These are phyloP conservation scores for carrot (Daucus carota) DNA, from an alignment of 129 eudicot species.

Conservation along the genomic window DNA sequence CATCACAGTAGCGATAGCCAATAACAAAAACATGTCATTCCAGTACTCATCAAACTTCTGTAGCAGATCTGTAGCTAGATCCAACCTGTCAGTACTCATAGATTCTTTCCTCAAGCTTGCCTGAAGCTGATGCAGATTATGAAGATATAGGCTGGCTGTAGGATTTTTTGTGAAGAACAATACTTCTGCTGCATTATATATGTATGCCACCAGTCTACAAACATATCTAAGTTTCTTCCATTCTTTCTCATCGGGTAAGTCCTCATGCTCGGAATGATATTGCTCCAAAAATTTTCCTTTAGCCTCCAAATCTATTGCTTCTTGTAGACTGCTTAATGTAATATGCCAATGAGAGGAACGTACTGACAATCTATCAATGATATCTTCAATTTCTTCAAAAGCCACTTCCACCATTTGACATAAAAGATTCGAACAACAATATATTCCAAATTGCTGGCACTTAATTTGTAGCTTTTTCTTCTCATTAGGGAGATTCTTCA, in stretches of 20 bases:
- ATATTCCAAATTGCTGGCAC: slow-evolving; percentile 14
- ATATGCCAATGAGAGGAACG: slow-evolving; percentile 6
- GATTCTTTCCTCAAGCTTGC: slow-evolving; percentile 10
- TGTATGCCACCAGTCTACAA: slow-evolving; percentile 17
- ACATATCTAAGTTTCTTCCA: slow-evolving; percentile 20
- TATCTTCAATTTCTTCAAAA: slow-evolving; percentile 7
- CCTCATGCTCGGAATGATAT: neutral
- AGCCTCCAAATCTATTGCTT: slow-evolving; percentile 10
- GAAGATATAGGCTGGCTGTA: slow-evolving; percentile 17
- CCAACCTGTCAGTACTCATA: slow-evolving; percentile 7
- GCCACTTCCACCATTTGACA: slow-evolving; percentile 16
- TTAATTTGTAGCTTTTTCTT: slow-evolving; percentile 3
- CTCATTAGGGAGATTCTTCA: slow-evolving; percentile 11
- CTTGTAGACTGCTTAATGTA: slow-evolving; percentile 5
- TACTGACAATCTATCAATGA: slow-evolving; percentile 13
- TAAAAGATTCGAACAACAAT: slow-evolving; percentile 15
- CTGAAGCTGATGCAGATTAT: slow-evolving; percentile 17
- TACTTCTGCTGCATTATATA: slow-evolving; percentile 8
- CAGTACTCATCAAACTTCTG: slow-evolving; percentile 15
- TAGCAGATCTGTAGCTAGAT: slow-evolving; percentile 17
- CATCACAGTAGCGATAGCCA: slow-evolving; percentile 22
- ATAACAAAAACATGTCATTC: slow-evolving; percentile 15
- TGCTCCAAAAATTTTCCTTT: slow-evolving; percentile 11
- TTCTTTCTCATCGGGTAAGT: slow-evolving; percentile 19
- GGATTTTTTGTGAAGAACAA: slow-evolving; percentile 15